phyloP scores from a whole-genome alignment of 805 yeast genomes.

The Pichia ethanolica region DNA sequence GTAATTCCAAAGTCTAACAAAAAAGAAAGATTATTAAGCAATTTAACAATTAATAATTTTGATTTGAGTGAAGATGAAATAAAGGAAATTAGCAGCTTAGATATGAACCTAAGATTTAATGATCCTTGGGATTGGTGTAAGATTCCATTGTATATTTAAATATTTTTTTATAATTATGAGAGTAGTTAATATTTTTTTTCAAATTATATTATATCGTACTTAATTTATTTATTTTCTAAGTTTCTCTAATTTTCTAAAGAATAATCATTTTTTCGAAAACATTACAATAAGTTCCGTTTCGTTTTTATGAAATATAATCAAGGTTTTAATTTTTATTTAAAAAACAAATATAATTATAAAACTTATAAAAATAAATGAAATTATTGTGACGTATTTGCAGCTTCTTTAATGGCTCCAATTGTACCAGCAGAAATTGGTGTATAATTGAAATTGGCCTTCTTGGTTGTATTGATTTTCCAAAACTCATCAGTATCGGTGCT shows the following conservation, averaged over 20 bases:
- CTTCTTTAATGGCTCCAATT: constrained; percentile 18
- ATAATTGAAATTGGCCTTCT: neutral
- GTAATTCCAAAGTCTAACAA: constrained; percentile 81
- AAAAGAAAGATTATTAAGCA: constrained; percentile 52
- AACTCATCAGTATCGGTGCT: constrained; percentile 10
- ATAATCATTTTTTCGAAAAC: too few species aligned
- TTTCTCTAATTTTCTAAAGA: too few species aligned
- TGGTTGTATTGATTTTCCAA: constrained; percentile 10
- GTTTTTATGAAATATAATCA: too few species aligned
- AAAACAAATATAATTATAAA: neutral
- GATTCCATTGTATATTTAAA: constrained; percentile 27
- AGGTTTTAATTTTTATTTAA: too few species aligned
- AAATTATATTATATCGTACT: too few species aligned
- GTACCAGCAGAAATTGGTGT: constrained; percentile 18
- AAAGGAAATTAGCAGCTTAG: constrained; percentile 49
- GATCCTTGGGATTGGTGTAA: constrained; percentile 51
- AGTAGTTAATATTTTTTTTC: neutral
- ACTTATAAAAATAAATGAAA: neutral
- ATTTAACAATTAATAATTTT: constrained; percentile 49
- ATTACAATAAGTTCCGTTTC: neutral
- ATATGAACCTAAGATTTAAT: constrained; percentile 71
- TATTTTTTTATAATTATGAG: neutral
- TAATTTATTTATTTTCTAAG: too few species aligned
- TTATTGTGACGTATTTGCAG: constrained; percentile 22
- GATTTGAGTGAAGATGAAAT: constrained; percentile 47